phyloP scores from a whole-genome alignment of 106 monocot species.

The Xerophyta viscosa region DNA sequence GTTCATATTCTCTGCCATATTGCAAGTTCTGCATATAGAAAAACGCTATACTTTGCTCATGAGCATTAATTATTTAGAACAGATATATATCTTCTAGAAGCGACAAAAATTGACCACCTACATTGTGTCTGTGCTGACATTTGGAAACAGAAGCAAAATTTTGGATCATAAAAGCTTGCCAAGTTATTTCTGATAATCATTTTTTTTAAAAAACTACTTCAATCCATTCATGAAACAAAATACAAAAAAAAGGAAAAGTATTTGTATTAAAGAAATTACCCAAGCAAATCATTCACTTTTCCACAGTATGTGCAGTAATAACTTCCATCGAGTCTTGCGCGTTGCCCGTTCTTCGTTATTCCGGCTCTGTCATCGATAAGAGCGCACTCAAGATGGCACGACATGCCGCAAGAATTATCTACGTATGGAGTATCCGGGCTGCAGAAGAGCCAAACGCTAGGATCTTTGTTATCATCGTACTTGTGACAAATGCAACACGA shows the following conservation, averaged over 20 bases:
- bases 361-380: constrained; percentile 45
- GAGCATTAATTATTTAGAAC: no score
- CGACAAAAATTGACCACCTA: no score
- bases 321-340: constrained; percentile 30
- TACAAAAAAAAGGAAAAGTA: not conserved
- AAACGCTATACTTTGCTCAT: no score
- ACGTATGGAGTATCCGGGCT: constrained; percentile 23
- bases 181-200: no score
- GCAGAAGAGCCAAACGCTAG: constrained; percentile 73
- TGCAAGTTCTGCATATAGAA: no score
- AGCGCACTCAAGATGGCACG: constrained; percentile 58
- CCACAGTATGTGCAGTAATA: constrained; percentile 44
- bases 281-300: constrained; percentile 48
- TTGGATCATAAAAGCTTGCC: no score
- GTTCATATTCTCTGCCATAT: no score
- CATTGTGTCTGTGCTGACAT: no score
- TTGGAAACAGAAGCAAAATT: no score
- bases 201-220: not conserved
- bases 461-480: constrained; percentile 80
- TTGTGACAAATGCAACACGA: constrained; percentile 65
- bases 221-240: not conserved
- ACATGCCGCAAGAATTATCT: constrained; percentile 33
- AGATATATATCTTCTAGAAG: no score
- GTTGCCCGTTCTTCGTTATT: constrained; percentile 16
- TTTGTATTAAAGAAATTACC: constrained; percentile 33